Evolutionary conservation across 2,329 filamentous ascomycete species (phyloP).

Genomic region (Nothophaeocryptopus gaeumannii): DNA sequence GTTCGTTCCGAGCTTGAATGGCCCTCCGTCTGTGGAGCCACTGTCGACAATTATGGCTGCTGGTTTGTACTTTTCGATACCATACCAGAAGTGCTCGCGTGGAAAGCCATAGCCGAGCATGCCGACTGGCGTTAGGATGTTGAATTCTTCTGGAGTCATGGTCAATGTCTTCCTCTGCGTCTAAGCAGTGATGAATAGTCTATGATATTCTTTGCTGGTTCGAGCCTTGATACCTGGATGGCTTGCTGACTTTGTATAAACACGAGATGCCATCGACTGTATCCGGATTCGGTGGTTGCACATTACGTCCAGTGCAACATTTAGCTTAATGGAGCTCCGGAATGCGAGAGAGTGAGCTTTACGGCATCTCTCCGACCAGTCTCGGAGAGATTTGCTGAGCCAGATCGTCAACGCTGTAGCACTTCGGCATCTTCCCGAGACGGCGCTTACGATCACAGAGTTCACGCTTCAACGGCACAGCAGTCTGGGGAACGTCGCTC

Average conservation of each 20-base stretch:
- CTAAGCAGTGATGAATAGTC: not conserved
- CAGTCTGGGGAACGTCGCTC: no score
- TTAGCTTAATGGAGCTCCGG: not conserved
- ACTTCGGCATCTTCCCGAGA: no score
- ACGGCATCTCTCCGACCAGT: not conserved
- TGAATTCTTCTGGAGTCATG: slow-evolving; percentile 11
- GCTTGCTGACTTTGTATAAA: no score
- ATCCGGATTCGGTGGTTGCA: no score
- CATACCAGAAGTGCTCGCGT: slow-evolving; percentile 34
- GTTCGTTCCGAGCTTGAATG: slow-evolving; percentile 30
- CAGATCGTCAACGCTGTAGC: no score
- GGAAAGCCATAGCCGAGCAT: slow-evolving; percentile 37
- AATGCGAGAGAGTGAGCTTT: not conserved
- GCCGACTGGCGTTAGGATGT: slow-evolving; percentile 34
- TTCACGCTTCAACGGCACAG: no score
- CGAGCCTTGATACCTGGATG: no score
- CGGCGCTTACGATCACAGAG: no score
- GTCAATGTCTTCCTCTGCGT: not conserved
- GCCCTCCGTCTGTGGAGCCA: slow-evolving; percentile 35
- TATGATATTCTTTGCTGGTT: no score
- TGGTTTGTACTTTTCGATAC: slow-evolving; percentile 29
- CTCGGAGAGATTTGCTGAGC: no score
- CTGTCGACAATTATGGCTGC: slow-evolving; percentile 35
- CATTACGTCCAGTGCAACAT: not conserved
- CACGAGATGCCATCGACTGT: no score